A percentile compares a stretch with the other conserved stretches of the same genome.
These are phyloP conservation scores for Candida rishiriensis DNA, from an alignment of 805 yeast species.

Conservation along the genomic window DNA sequence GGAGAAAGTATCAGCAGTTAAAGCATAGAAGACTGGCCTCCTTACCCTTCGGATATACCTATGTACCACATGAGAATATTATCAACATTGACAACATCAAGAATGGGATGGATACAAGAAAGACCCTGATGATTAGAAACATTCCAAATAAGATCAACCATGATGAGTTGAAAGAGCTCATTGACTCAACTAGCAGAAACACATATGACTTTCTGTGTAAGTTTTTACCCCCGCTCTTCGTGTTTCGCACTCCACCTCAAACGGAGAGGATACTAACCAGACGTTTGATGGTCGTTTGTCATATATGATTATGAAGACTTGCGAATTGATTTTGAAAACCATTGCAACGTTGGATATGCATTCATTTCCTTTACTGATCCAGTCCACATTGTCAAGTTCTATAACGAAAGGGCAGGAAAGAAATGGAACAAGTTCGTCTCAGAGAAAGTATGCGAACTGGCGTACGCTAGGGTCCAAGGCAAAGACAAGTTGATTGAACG, in stretches of 20 bases:
- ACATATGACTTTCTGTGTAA: conserved; percentile 37
- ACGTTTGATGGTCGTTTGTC: not conserved
- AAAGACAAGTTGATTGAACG: conserved; percentile 39
- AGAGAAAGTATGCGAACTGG: conserved; percentile 45
- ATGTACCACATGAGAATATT: conserved; percentile 30
- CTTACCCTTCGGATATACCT: conserved; percentile 18
- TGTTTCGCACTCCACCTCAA: not conserved
- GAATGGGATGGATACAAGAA: conserved; percentile 39
- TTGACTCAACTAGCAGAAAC: conserved; percentile 40
- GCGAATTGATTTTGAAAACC: conserved; percentile 48
- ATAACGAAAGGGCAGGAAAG: conserved; percentile 40
- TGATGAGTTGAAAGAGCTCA: conserved; percentile 38
- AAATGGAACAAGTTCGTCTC: conserved; percentile 46
- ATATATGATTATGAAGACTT: conserved; percentile 25
- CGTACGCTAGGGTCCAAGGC: conserved; percentile 52
- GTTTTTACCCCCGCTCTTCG: conserved; percentile 8
- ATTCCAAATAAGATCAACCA: conserved; percentile 50
- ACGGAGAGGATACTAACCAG: conserved; percentile 7
- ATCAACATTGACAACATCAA: conserved; percentile 38
- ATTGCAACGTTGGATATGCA: conserved; percentile 55
- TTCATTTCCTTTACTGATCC: conserved; percentile 46
- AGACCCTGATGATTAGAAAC: conserved; percentile 49
- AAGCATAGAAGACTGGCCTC: conserved; percentile 23
- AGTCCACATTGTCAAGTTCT: conserved; percentile 39
- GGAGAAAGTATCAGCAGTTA: conserved; percentile 20